These are phyloP conservation scores for Ricinus communis DNA, from an alignment of 345 rosid genomes.

Conservation along the genomic window DNA sequence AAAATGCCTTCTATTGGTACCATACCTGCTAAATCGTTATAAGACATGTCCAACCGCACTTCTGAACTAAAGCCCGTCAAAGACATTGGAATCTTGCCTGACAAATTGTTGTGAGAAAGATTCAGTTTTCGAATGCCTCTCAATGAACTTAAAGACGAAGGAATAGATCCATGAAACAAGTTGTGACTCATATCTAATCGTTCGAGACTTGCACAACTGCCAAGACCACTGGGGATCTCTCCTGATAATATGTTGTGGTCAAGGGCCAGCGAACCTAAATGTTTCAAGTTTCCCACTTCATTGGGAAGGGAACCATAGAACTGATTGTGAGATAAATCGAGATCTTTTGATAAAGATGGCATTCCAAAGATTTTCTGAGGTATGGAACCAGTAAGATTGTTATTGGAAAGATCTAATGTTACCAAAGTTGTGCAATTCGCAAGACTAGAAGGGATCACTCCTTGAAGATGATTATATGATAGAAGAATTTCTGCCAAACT, in stretches of 20 bases:
- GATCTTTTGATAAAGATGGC: constrained; percentile 6
- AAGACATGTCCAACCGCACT: background rate
- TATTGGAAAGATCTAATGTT: background rate
- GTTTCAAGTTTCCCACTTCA: background rate
- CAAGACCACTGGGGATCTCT: background rate
- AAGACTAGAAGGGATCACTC: constrained; percentile 13
- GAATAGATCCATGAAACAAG: background rate
- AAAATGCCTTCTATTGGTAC: background rate
- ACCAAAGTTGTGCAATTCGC: constrained; percentile 5
- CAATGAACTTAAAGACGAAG: background rate
- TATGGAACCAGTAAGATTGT: constrained; percentile 2
- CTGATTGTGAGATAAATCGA: constrained; percentile 9
- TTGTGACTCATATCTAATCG: background rate
- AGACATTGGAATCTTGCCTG: background rate
- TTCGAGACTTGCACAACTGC: background rate
- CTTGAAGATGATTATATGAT: background rate
- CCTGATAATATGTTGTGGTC: background rate
- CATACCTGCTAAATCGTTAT: background rate
- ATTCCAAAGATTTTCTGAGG: background rate
- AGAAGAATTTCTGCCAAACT: background rate
- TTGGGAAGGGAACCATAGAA: background rate
- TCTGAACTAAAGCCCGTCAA: background rate
- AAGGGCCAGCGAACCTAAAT: background rate
- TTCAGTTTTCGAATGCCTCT: background rate
- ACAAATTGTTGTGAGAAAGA: constrained; percentile 3